Evolutionary conservation across 768 basidiomycete genomes (phyloP).

Genomic region (Fomitopsis pulvina): DNA sequence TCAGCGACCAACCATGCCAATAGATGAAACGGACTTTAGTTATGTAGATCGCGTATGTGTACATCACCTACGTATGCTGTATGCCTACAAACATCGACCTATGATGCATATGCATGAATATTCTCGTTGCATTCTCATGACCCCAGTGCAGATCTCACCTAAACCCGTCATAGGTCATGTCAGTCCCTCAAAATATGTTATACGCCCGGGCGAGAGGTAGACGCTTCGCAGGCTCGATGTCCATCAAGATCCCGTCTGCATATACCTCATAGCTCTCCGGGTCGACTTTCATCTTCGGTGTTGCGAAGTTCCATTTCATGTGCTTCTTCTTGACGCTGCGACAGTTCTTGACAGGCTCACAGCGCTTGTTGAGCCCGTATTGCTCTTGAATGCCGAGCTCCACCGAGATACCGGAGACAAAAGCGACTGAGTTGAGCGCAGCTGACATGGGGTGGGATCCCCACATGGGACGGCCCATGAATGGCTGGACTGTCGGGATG

Average conservation of each 20-base stretch:
- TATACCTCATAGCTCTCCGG: slow-evolving; percentile 87
- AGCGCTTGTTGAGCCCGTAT: slow-evolving; percentile 66
- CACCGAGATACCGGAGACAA: slow-evolving; percentile 76
- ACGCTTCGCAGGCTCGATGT: slow-evolving; percentile 64
- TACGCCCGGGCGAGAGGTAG: slow-evolving; percentile 69
- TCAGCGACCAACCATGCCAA: too few species aligned
- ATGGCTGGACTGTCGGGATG: slow-evolving; percentile 93
- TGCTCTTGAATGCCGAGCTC: slow-evolving; percentile 47
- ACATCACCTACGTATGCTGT: background rate
- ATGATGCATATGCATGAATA: background rate
- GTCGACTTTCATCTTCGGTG: slow-evolving; percentile 84
- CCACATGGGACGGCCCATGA: slow-evolving; percentile 90
- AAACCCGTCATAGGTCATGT: too few species aligned
- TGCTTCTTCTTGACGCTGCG: slow-evolving; percentile 73
- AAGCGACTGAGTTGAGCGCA: slow-evolving; percentile 77
- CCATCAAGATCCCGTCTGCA: slow-evolving; percentile 72
- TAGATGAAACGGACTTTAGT: too few species aligned
- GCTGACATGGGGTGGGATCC: slow-evolving; percentile 72
- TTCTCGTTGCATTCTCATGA: background rate
- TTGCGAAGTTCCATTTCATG: slow-evolving; percentile 88
- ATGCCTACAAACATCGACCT: background rate
- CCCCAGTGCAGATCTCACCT: background rate
- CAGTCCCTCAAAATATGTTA: slow-evolving; percentile 61
- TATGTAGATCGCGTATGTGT: too few species aligned
- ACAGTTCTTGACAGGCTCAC: slow-evolving; percentile 73